Conservation (phyloP, 768 basidiomycete species). For the Suillus decipiens region DNA sequence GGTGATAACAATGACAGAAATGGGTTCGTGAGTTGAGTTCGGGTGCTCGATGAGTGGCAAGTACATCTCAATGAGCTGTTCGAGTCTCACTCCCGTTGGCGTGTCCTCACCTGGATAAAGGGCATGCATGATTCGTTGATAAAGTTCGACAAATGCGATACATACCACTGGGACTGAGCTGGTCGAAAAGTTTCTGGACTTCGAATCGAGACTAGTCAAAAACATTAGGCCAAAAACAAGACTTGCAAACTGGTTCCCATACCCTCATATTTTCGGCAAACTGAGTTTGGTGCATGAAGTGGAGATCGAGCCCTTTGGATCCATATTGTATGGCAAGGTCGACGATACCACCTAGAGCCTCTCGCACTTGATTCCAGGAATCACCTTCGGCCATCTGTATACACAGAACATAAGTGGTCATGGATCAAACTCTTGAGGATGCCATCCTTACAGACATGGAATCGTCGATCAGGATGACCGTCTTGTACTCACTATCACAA, state of each 20-base stretch:
- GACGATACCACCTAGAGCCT: slow-evolving; percentile 43
- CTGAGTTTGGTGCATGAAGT: slow-evolving; percentile 41
- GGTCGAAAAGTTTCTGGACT: slow-evolving; percentile 28
- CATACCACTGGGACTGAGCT: slow-evolving; percentile 25
- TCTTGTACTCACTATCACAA: slow-evolving; percentile 38
- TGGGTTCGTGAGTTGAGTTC: slow-evolving; percentile 34
- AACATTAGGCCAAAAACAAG: background rate
- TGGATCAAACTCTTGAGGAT: background rate
- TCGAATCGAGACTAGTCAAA: slow-evolving; percentile 23
- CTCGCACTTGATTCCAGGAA: slow-evolving; percentile 41
- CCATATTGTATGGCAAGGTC: slow-evolving; percentile 39
- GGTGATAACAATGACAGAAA: slow-evolving; percentile 40
- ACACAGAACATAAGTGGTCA: too few species aligned
- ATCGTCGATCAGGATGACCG: slow-evolving; percentile 43
- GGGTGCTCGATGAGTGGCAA: slow-evolving; percentile 33
- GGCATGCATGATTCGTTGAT: slow-evolving; percentile 1
- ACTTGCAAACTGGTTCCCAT: background rate
- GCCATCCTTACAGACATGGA: slow-evolving; percentile 36
- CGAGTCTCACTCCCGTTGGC: slow-evolving; percentile 40
- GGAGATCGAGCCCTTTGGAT: slow-evolving; percentile 41
- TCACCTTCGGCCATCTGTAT: slow-evolving; percentile 41
- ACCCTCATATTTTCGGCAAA: slow-evolving; percentile 33
- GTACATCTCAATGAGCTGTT: slow-evolving; percentile 38
- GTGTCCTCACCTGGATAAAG: slow-evolving; percentile 33
- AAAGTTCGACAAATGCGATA: slow-evolving; percentile 1